These are phyloP conservation scores for Skeletonema menzelii DNA, from an alignment of 108 stramenopile species.

Conservation along the genomic window DNA sequence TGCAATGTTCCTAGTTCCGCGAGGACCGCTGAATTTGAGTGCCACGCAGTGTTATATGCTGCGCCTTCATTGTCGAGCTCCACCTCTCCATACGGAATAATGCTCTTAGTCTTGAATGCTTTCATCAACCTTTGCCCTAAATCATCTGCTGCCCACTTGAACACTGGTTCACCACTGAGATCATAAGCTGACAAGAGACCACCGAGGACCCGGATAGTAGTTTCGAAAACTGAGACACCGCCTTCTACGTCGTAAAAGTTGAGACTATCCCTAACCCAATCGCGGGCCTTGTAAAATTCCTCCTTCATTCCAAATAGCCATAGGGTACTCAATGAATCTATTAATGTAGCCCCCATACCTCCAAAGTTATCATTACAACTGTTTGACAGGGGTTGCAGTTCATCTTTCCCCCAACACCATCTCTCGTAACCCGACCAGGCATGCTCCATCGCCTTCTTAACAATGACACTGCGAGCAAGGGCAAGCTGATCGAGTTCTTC, in stretches of 20 bases:
- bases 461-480: conserved; percentile 17
- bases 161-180: conserved; percentile 45
- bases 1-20: conserved; percentile 35
- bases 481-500: conserved; percentile 35
- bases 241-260: conserved; percentile 30
- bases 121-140: conserved; percentile 25
- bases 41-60: conserved; percentile 38
- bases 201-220: conserved; percentile 91
- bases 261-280: conserved; percentile 56
- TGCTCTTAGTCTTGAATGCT: conserved; percentile 30
- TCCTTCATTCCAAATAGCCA: conserved; percentile 75
- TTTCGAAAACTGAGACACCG: conserved; percentile 89
- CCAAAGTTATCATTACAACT: conserved; percentile 45
- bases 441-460: conserved; percentile 40
- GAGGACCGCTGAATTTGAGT: conserved; percentile 19
- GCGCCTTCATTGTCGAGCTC: conserved; percentile 22
- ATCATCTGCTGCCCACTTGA: conserved; percentile 31
- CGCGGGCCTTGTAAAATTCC: conserved; percentile 63
- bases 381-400: conserved; percentile 39
- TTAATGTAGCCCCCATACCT: conserved; percentile 74
- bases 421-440: conserved; percentile 45
- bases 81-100: conserved; percentile 31
- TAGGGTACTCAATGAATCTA: conserved; percentile 83
- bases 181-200: conserved; percentile 86
- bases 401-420: conserved; percentile 49